Conservation (phyloP, 2,329 filamentous ascomycete genomes). For the Pseudohalonectria lignicola region DNA sequence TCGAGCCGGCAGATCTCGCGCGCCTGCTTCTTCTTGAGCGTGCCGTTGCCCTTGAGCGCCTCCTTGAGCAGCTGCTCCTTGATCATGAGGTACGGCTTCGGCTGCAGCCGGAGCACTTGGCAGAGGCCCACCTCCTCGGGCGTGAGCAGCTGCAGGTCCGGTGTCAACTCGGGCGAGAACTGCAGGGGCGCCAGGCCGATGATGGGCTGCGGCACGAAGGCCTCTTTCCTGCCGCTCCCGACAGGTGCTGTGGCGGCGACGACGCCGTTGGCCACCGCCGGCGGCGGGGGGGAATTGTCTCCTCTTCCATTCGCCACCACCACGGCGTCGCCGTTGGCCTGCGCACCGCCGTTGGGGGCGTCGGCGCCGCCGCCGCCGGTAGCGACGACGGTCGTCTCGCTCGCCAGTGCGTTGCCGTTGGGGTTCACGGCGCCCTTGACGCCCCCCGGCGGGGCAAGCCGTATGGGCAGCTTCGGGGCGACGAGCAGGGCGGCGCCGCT, state of each 20-base stretch:
- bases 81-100: slow-evolving; percentile 90
- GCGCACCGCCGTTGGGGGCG: slow-evolving; percentile 22
- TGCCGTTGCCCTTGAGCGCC: slow-evolving; percentile 78
- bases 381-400: slow-evolving; percentile 23
- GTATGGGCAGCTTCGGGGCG: slow-evolving; percentile 65
- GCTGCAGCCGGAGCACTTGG: slow-evolving; percentile 71
- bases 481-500: slow-evolving; percentile 67
- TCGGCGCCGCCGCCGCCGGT: slow-evolving; percentile 7
- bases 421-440: slow-evolving; percentile 17
- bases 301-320: slow-evolving; percentile 12
- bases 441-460: slow-evolving; percentile 23
- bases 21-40: slow-evolving; percentile 87
- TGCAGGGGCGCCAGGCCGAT: slow-evolving; percentile 52
- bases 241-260: slow-evolving; percentile 6
- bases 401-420: slow-evolving; percentile 42
- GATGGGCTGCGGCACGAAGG: slow-evolving; percentile 43
- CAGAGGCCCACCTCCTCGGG: slow-evolving; percentile 80
- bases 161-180: slow-evolving; percentile 63
- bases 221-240: slow-evolving; percentile 33
- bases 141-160: slow-evolving; percentile 77
- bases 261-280: too few relatives aligned
- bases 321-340: slow-evolving; percentile 19
- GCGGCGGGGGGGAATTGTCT: too few relatives aligned
- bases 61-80: slow-evolving; percentile 90
- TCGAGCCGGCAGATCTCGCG: slow-evolving; percentile 79